Base-by-base conservation (phyloP, 257 asterid genomes). In the Vinca minor region DNA sequence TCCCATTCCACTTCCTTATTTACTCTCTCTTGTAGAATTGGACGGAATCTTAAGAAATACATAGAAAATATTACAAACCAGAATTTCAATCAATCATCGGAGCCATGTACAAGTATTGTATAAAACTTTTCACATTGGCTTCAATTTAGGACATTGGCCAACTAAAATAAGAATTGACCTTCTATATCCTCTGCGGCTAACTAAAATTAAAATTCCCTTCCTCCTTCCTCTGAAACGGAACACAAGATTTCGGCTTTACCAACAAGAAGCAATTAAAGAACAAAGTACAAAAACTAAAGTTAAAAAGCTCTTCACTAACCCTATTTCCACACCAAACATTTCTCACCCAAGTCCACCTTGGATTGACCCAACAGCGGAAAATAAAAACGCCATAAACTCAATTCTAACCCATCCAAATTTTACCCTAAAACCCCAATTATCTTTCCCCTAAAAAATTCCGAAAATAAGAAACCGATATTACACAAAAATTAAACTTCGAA, bases 261-360 rank as follows among this genome's bases (percentile, higher is more conserved):
- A 18, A 31, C 31, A 36, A 44, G 25, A 29, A 70, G 46, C 28
- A 34, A 48, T 26, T 14, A 15, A 25, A 26, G 36, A 32, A n/a
- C n/a, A n/a, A n/a, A n/a, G n/a, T n/a, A n/a, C n/a, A n/a, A n/a
- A n/a, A n/a, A 62, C 25, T 20, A 25, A 42, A 42, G 47, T 42
- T 42, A 42, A 13, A 13, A n/a, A n/a, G n/a, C n/a, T n/a, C n/a
- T n/a, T n/a, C n/a, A 42, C 29, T 48, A 74, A 68, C 71, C 74
- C 78, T 74, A 64, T 38, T 64, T 17, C 38, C 26, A 25, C 63
- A 52, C 44, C 36, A 48, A 64, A 42, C 48, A 36, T 52, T 42
- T 21, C 3, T 25, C 9, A 46, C 25, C 32, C 57, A 25, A 35
- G 28, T 59, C 59, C 66, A 48, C 54, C 25, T 36, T 23, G 36